Evolutionary conservation across 1,284 basidiomycete species (phyloP).

Genomic region (Ustilago esculenta): DNA sequence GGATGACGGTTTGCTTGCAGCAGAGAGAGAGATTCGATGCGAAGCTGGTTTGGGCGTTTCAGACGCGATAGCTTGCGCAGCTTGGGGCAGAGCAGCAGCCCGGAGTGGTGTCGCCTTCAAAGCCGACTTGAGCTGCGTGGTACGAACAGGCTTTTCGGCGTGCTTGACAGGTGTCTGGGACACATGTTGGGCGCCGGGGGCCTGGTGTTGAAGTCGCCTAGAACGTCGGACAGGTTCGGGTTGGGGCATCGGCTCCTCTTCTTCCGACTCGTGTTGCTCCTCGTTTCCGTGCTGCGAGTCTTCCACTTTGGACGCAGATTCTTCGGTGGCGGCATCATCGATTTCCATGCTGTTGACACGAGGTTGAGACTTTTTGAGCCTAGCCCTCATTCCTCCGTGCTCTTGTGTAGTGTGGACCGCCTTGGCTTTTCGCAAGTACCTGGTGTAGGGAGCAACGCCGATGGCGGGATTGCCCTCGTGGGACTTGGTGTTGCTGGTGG

Average conservation of each 20-base stretch:
- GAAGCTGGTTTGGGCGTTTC: constrained; percentile 44
- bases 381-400: constrained; percentile 41
- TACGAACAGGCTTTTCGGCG: constrained; percentile 14
- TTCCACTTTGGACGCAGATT: constrained; percentile 21
- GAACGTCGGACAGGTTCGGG: constrained; percentile 36
- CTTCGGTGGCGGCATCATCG: constrained; percentile 24
- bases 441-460: constrained; percentile 55
- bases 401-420: constrained; percentile 19
- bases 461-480: constrained; percentile 15
- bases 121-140: constrained; percentile 38
- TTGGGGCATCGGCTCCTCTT: constrained; percentile 13
- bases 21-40: constrained; percentile 35
- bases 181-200: constrained; percentile 14
- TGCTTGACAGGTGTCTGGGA: constrained; percentile 27
- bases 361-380: constrained; percentile 25
- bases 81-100: constrained; percentile 8
- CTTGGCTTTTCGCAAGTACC: constrained; percentile 46
- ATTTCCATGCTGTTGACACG: constrained; percentile 2
- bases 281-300: constrained; percentile 14
- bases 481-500: constrained; percentile 1
- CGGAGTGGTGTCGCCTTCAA: constrained; percentile 42
- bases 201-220: constrained; percentile 28
- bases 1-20: constrained; percentile 28
- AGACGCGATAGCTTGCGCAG: constrained; percentile 5
- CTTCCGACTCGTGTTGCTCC: constrained; percentile 25